Evolutionary conservation across 75 land plant species (phyloP), one percentile per base, ranked within the genome.

Genomic region (Pinus albicaulis): DNA sequence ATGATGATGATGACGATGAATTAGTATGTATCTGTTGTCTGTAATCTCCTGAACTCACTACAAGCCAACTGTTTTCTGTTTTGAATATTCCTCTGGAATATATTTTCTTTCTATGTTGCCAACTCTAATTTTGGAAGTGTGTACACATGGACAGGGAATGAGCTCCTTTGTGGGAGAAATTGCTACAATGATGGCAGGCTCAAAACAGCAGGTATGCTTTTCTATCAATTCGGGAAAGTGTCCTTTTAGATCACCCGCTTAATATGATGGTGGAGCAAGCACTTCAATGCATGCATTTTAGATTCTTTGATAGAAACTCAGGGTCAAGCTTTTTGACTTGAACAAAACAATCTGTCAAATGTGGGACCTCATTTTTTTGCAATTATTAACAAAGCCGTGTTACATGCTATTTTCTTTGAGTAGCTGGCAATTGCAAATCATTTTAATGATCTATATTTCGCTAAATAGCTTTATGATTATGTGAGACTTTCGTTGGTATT

Each of bases 81-180:
- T 48, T 48, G 52, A 48, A 48, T 8, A 1, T 48, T 48, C 52
- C 8, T 48, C 11, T 48, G 52, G 48, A 48, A 10, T 10, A 0
- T 10, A 48, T 48, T 48, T 48, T 48, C 11, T 48, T 8, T 61
- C 63, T 23, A 61, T 19, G 16, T 60, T 60, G 16, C 17, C 7
- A 53, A 73, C 57, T 25, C 75, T 57, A 52, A 25, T 16, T 73
- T 73, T 73, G 55, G 19, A 76, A 76, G 23, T 41, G n/a, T 68
- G 12, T 19, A 41, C 41, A n/a, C 71, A 41, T 68, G 71, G 71
- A 73, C 79, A 90, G 92, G 92, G 86, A 48, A 90, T 90, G 92
- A 81, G 87, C 13, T 89, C 87, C 63, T 90, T 87, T 31, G 55
- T 90, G 61, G 84, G 73, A n/a, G 92, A 90, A 69, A 87, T 90